Percentiles rank a stretch among this genome's conserved stretches.
These are phyloP conservation scores for Aureobasidium melanogenum DNA, from an alignment of 2,329 filamentous ascomycete genomes.

Conservation along the genomic window DNA sequence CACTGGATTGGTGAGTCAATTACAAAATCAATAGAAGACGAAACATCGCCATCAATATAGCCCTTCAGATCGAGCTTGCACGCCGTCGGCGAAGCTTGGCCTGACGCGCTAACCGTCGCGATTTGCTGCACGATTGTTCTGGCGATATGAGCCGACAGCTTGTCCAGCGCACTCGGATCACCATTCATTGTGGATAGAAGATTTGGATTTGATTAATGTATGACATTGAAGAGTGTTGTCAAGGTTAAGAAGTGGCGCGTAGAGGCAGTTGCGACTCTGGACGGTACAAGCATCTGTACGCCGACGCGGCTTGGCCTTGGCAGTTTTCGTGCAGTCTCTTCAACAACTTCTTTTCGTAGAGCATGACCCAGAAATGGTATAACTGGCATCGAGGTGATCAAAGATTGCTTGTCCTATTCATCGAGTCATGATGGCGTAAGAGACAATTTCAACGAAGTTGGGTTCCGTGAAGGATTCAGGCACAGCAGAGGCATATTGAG, in stretches of 20 bases:
- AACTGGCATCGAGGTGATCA: background rate
- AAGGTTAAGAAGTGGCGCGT: background rate
- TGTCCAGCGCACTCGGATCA: background rate
- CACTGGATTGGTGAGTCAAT: background rate
- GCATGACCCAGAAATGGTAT: background rate
- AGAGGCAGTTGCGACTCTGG: background rate
- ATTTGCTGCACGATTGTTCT: slow-evolving; percentile 3
- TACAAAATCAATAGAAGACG: slow-evolving; percentile 8
- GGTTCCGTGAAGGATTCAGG: background rate
- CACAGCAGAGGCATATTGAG: background rate
- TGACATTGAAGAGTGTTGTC: background rate
- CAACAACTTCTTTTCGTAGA: background rate
- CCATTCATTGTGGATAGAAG: background rate
- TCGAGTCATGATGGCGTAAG: background rate
- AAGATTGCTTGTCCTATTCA: background rate
- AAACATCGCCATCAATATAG: slow-evolving; percentile 5
- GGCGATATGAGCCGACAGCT: slow-evolving; percentile 1
- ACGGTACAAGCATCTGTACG: background rate
- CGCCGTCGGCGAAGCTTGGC: background rate
- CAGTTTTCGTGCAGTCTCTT: background rate
- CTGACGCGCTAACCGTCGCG: slow-evolving; percentile 2
- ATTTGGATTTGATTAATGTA: too few species aligned
- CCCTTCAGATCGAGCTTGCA: slow-evolving; percentile 1
- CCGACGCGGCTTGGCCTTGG: background rate
- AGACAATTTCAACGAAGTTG: background rate